These are phyloP conservation scores for Mortierella claussenii DNA, from an alignment of 192 early-diverging fungal genomes.

Conservation along the genomic window DNA sequence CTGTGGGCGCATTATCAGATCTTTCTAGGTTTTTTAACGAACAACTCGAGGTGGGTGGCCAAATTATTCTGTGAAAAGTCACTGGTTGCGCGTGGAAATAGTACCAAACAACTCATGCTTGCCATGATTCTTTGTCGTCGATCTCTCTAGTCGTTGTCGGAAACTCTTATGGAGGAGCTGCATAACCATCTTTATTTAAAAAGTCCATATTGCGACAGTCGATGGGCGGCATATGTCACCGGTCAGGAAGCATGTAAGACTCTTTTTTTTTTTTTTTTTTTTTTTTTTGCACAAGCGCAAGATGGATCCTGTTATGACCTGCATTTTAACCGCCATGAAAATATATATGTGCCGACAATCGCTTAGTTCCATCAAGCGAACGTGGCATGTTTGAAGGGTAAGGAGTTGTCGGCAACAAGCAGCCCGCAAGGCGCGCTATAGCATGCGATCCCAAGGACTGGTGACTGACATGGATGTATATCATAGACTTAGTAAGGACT, in stretches of 20 bases:
- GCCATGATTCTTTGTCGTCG: too few species aligned
- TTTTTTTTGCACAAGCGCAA: background rate
- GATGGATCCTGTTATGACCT: too few species aligned
- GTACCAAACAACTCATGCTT: too few species aligned
- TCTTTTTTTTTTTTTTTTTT: background rate
- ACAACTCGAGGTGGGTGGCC: slow-evolving; percentile 56
- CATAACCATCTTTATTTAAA: slow-evolving; percentile 85
- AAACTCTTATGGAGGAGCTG: slow-evolving; percentile 77
- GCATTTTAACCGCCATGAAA: too few species aligned
- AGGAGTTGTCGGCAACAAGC: too few species aligned
- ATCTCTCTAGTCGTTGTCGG: slow-evolving; percentile 62
- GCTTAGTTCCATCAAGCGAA: slow-evolving; percentile 46
- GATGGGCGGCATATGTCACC: slow-evolving; percentile 63
- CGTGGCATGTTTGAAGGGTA: slow-evolving; percentile 54
- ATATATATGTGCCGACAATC: too few species aligned
- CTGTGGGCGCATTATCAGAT: slow-evolving; percentile 78
- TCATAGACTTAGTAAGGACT: slow-evolving; percentile 39
- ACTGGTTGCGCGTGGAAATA: too few species aligned
- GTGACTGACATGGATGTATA: background rate
- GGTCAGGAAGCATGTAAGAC: slow-evolving; percentile 64
- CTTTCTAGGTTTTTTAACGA: slow-evolving; percentile 69
- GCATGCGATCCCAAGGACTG: too few species aligned
- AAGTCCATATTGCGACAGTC: slow-evolving; percentile 78
- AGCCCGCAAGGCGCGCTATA: too few species aligned
- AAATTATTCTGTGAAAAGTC: too few species aligned